Conservation (phyloP, 2,329 filamentous ascomycete genomes). For the Rachicladosporium sp. region DNA sequence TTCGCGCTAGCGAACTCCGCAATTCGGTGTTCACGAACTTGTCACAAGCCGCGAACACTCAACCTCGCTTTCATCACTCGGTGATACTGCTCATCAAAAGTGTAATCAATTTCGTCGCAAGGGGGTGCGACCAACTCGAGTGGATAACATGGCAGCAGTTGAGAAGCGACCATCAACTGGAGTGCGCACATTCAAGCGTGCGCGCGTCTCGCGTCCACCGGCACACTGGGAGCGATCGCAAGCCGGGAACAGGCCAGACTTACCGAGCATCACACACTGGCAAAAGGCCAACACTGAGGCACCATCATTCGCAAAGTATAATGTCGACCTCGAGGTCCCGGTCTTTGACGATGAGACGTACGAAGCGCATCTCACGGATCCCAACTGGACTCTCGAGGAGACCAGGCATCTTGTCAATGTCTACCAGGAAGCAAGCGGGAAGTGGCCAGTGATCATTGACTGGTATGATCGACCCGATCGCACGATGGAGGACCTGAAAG, state of each 20-base stretch:
- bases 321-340: constrained; percentile 65
- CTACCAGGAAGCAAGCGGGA: constrained; percentile 66
- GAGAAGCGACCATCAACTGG: constrained; percentile 4
- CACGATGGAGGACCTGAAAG: constrained; percentile 81
- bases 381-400: constrained; percentile 82
- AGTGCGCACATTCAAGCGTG: constrained; percentile 6
- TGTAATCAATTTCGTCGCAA: background rate
- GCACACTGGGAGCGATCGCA: constrained; percentile 5
- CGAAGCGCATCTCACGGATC: constrained; percentile 55
- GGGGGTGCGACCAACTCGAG: too few relatives aligned
- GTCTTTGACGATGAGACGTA: constrained; percentile 84
- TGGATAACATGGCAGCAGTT: constrained; percentile 5
- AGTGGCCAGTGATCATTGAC: constrained; percentile 87
- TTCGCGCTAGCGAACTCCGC: too few relatives aligned
- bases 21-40: too few relatives aligned
- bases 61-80: too few relatives aligned
- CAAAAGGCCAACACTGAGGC: constrained; percentile 5
- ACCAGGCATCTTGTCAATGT: constrained; percentile 79
- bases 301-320: constrained; percentile 65
- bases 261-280: constrained; percentile 5
- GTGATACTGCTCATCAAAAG: too few relatives aligned
- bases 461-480: constrained; percentile 52
- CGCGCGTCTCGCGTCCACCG: constrained; percentile 6
- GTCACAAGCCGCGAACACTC: too few relatives aligned
- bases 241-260: constrained; percentile 4